Base-by-base conservation (phyloP, 345 rosid species). In the Eucalyptus tenuipes region DNA sequence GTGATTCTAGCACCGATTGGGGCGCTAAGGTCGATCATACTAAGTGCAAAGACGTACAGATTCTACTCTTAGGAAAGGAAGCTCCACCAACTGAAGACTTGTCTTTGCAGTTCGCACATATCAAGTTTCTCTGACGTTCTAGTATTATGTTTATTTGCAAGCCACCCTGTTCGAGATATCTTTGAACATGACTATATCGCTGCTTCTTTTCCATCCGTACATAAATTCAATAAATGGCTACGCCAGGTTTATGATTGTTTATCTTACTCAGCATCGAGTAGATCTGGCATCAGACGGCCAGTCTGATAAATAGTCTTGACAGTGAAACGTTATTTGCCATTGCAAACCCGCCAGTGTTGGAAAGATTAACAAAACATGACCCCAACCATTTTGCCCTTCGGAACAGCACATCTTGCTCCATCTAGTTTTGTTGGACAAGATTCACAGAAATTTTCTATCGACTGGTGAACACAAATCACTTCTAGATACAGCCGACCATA, bases 1-100 rank as follows among this genome's bases (percentile, higher is more conserved):
- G 95, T 95, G 97, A 89, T 91, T 66, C 87, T 96, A 64, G 90
- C 99, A 15, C 98, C 99, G 3, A 96, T 97, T 82, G 99, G 99
- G 89, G 98, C 95, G 42, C 79, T 97, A 47, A 94, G 96, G 94
- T 91, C 90, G 29, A 97, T 96, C 88, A 96, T 96, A 55, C 33
- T 91, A 14, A 86, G 87, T 14, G 94, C 99, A 48, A 96, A 94
- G 90, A 88, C 17, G 40, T 96, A 96, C 90, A 12, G 92, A 44
- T 96, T 97, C 90, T 96, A 94, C 93, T 93, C 95, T 42, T 96
- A 89, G 55, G 44, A 31, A 31, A 9, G 47, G 47, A 20, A 40
- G 47, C 84, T 75, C 84, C 84, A 20, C 47, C 47, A 40, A 75
- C 47, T 6, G 47, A 75, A 20, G 84, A 75, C 47, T 75, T 10